Evolutionary conservation across 345 rosid species (phyloP).

Genomic region (Eucalyptus cloeziana): DNA sequence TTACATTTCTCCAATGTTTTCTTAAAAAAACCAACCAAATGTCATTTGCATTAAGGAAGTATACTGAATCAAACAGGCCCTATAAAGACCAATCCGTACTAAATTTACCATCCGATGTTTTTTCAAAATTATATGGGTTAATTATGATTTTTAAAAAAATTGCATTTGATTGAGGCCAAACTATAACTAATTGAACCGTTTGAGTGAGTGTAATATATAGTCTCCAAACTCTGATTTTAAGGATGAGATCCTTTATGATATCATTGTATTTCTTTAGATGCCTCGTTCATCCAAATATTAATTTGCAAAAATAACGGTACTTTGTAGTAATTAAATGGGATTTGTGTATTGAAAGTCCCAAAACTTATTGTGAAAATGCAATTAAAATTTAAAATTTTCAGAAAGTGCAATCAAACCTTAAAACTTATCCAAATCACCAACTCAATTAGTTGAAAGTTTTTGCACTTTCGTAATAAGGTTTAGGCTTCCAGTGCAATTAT

Average conservation of each 20-base stretch:
- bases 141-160: too few relatives aligned
- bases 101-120: not conserved
- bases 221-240: fast-evolving
- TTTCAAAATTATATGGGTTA: not conserved
- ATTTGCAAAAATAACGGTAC: not conserved
- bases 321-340: not conserved
- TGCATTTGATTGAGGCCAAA: not conserved
- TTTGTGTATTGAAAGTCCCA: not conserved
- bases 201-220: not conserved
- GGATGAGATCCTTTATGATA: too few relatives aligned
- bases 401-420: too few relatives aligned
- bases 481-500: not conserved
- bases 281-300: not conserved
- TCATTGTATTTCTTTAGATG: not conserved
- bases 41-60: too few relatives aligned
- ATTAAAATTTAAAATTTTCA: too few relatives aligned
- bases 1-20: too few relatives aligned
- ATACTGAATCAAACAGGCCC: too few relatives aligned
- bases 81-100: not conserved
- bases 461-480: not conserved
- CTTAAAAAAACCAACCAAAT: too few relatives aligned
- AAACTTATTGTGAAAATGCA: fast-evolving
- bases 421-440: not conserved
- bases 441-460: not conserved
- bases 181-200: not conserved